phyloP scores from a whole-genome alignment of 83 land plant genomes.

The Isoetes engelmannii region DNA sequence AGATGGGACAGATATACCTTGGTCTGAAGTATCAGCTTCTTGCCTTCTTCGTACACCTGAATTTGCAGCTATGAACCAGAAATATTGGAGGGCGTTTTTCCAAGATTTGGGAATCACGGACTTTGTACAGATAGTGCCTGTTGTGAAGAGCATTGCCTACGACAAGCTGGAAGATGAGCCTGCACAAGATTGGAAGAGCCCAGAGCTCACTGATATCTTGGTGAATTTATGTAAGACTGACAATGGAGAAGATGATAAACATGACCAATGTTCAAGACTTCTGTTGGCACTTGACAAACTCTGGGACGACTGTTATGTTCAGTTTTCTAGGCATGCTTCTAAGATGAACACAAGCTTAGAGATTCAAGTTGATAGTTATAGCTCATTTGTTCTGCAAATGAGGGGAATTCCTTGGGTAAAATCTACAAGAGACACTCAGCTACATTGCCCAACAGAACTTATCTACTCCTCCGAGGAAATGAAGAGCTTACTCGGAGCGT shows the following conservation, averaged over 20 bases:
- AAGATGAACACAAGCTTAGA: conserved; percentile 13
- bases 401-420: conserved; percentile 50
- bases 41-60: conserved; percentile 44
- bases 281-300: conserved; percentile 13
- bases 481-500: conserved; percentile 43
- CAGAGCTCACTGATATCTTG: conserved; percentile 47
- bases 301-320: conserved; percentile 47
- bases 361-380: conserved; percentile 16
- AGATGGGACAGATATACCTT: conserved; percentile 27
- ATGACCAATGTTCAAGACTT: neutral
- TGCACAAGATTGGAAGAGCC: conserved; percentile 68
- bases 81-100: conserved; percentile 65
- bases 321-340: conserved; percentile 29
- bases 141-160: conserved; percentile 36
- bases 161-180: conserved; percentile 13
- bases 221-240: conserved; percentile 26
- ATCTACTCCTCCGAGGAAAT: conserved; percentile 58
- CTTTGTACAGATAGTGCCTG: conserved; percentile 52
- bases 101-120: conserved; percentile 67
- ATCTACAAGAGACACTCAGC: conserved; percentile 53
- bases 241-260: conserved; percentile 4
- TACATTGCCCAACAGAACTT: conserved; percentile 53
- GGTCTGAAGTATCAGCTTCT: conserved; percentile 58
- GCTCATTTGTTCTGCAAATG: conserved; percentile 45
- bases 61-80: conserved; percentile 19